A percentile compares a stretch with the other conserved stretches of the same genome.
These are phyloP conservation scores for Saccharomycopsis vini DNA, from an alignment of 805 yeast genomes.

Conservation along the genomic window DNA sequence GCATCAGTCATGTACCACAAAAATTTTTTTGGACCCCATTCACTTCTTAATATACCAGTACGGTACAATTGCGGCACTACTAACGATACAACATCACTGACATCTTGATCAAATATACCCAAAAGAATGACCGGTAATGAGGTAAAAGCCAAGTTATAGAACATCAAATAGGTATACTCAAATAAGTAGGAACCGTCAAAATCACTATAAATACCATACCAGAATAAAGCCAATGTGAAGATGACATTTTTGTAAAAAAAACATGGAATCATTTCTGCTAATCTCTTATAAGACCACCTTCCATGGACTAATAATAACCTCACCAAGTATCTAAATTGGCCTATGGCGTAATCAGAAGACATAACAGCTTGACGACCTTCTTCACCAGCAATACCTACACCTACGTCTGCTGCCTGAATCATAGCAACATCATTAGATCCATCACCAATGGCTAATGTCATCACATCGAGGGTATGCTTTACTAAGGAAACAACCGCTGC, in stretches of 20 bases:
- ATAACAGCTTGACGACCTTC: constrained; percentile 86
- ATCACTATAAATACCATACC: constrained; percentile 69
- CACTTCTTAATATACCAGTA: constrained; percentile 61
- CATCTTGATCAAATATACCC: constrained; percentile 79
- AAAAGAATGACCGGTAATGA: constrained; percentile 71
- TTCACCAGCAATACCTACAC: constrained; percentile 87
- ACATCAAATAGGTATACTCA: constrained; percentile 73
- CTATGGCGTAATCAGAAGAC: constrained; percentile 82
- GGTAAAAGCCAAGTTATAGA: constrained; percentile 75
- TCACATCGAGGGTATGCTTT: constrained; percentile 64
- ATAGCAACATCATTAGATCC: constrained; percentile 87
- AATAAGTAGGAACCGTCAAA: constrained; percentile 75
- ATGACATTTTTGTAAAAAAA: constrained; percentile 75
- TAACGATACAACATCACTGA: constrained; percentile 56
- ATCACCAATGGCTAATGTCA: constrained; percentile 84
- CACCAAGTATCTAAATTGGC: constrained; percentile 67
- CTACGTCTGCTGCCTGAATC: constrained; percentile 84
- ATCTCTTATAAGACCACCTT: constrained; percentile 76
- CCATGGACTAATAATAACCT: constrained; percentile 70
- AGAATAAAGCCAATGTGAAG: constrained; percentile 64
- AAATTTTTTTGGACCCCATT: constrained; percentile 63
- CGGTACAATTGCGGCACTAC: constrained; percentile 69
- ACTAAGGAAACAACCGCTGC: constrained; percentile 77
- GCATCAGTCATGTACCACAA: constrained; percentile 73
- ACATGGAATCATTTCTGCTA: constrained; percentile 75